phyloP scores from a whole-genome alignment of 139 green algal genomes.

The Mychonastes homosphaera region DNA sequence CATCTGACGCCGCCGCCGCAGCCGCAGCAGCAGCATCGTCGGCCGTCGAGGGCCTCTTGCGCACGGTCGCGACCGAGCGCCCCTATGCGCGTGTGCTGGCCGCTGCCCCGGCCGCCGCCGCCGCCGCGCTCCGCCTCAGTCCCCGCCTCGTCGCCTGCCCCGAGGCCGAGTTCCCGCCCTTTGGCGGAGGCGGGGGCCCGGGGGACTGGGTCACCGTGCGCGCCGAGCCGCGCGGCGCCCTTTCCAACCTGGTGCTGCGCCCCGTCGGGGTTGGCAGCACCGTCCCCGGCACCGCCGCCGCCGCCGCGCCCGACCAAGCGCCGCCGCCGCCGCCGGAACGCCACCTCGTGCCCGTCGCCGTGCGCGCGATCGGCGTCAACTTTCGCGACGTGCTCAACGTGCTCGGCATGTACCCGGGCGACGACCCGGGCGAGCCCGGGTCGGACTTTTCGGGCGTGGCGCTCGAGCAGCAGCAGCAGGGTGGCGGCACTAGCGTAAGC shows the following conservation, averaged over 20 bases:
- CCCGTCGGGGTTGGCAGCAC: constrained; percentile 3
- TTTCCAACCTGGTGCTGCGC: constrained; percentile 14
- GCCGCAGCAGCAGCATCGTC: neutral
- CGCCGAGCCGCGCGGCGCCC: constrained; percentile 12
- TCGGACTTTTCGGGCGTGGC: constrained; percentile 66
- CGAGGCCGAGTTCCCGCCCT: neutral
- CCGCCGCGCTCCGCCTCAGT: neutral
- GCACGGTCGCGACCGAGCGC: constrained; percentile 27
- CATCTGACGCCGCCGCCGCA: neutral
- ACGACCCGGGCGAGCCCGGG: constrained; percentile 68
- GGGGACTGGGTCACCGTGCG: constrained; percentile 3
- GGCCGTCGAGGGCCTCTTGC: constrained; percentile 26
- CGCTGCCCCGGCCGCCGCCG: neutral
- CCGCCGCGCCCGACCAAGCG: constrained; percentile 1
- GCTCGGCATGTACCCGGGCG: constrained; percentile 82
- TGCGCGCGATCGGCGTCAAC: constrained; percentile 73
- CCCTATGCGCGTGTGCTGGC: neutral
- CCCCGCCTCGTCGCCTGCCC: neutral
- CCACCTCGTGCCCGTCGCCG: constrained; percentile 34
- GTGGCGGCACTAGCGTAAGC: neutral
- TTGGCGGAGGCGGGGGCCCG: constrained; percentile 7
- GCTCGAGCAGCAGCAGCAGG: constrained; percentile 18
- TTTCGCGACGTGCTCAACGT: constrained; percentile 77
- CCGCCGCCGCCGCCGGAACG: neutral
- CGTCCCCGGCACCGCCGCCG: neutral